Evolutionary conservation across 345 rosid genomes (phyloP), one percentile per base, ranked within the genome.

Genomic region (Viola odorata): DNA sequence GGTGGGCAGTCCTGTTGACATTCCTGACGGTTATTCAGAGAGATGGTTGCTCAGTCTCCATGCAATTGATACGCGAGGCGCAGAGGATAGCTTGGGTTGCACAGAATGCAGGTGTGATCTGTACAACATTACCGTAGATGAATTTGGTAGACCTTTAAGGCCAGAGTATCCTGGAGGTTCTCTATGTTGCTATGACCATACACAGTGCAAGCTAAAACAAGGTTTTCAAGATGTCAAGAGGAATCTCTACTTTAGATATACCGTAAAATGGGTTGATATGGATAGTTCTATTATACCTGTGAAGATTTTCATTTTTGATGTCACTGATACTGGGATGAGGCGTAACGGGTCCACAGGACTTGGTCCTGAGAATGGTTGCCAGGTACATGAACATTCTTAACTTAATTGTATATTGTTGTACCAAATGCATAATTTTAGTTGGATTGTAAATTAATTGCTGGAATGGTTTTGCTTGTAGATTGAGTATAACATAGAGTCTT

Each of bases 51-150:
- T 92, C 16, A 89, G 89, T 69, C 77, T 89, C 48, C 96, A 92
- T 41, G 96, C 96, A 0, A 92, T 92, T 17, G 96, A 92, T 70
- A 87, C 96, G 0, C 73, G 94, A 23, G 96, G 96, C 8, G 96
- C 74, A 12, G 84, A 73, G 52, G 91, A 89, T 62, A 78, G 45
- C 55, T 66, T 77, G 66, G 96, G 98, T 45, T 91, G 98, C 73
- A 87, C 76, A 0, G 98, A 91, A 39, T 91, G 98, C 58, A 56
- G 65, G 49, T 85, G 96, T 74, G 74, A 85, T 72, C 76, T 92
- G 6, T 92, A 89, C 63, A 89, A 89, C 58, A 69, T 87, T 13
- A 87, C 96, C 3, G 58, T 55, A 36, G 94, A 83, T 61, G 76
- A 70, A 72, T 57, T 60, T 6, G 90, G 84, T 37, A 68, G 73